Base-by-base conservation (phyloP, 495 filamentous ascomycete species). In the Pyronema omphalodes region DNA sequence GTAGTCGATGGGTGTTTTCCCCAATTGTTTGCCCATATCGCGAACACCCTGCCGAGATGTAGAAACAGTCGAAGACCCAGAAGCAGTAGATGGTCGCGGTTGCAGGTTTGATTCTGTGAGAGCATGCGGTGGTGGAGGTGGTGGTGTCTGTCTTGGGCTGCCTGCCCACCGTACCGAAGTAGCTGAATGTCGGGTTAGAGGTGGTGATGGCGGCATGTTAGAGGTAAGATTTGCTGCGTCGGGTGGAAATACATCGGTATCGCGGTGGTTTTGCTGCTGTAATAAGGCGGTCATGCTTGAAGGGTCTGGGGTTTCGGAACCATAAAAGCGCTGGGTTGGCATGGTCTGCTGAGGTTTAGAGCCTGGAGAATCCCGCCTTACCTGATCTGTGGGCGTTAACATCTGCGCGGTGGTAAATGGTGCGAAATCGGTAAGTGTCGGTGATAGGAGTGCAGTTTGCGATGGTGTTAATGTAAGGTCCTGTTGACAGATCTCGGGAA, bases 1-100 rank as follows among this genome's bases (percentile, higher is more conserved):
- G 55, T 66, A 66, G 47, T 66, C 63, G 35, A 64, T 59, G 18
- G 61, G 61, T 14, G 57, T 58, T 19, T 52, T 55, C 5, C 61
- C 61, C 14, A 64, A 52, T 9, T 36, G 52, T 46, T 63, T 64
- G n/a, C 61, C 61, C 46, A 63, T n/a, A 37, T 55, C 55, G 3
- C 50, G 39, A 5, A 63, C 56, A 53, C 63, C 61, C 53, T 60
- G 63, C 23, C 23, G 23, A 29, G 23, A 29, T 7, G 62, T 37
- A 6, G 61, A 63, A 23, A 41, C 50, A 35, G 19, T 43, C 17
- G 50, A 52, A 34, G 39, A 41, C 15, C 39, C 39, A 7, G 39
- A 41, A 7, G 39, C 39, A 41, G 39, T 41, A 17, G 39, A 7
- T 3, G 39, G 39, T 41, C 39, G 39, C 11, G 15, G 11, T 41